Conservation (phyloP, 208 protist species). For the Crithidia bombi region DNA sequence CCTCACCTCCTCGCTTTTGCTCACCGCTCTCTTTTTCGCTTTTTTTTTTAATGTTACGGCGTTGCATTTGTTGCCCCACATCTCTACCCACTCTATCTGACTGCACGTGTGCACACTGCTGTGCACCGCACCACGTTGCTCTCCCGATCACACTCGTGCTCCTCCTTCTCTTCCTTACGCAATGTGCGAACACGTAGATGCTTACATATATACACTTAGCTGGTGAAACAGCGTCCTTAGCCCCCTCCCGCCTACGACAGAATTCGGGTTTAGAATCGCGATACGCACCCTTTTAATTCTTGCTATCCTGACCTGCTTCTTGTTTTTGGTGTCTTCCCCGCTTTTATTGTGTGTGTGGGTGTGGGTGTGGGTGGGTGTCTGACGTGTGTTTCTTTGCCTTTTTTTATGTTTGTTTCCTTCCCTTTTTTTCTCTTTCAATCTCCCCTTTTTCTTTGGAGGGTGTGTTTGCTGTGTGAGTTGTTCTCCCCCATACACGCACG, state of each 20-base stretch:
- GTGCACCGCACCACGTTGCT: too few relatives aligned
- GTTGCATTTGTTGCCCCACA: not conserved
- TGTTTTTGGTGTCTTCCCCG: not conserved
- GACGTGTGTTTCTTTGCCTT: not conserved
- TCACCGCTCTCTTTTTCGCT: too few relatives aligned
- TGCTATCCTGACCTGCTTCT: not conserved
- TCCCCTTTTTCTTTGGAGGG: not conserved
- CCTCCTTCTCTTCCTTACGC: too few relatives aligned
- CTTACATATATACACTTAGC: too few relatives aligned
- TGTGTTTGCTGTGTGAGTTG: not conserved
- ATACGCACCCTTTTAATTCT: not conserved
- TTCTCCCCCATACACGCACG: not conserved
- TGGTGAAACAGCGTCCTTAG: too few relatives aligned
- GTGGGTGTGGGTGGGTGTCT: not conserved
- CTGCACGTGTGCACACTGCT: not conserved
- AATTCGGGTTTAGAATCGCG: not conserved
- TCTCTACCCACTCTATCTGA: not conserved
- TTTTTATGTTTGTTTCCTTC: not conserved
- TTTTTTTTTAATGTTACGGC: slow-evolving; percentile 4
- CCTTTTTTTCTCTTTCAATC: not conserved
- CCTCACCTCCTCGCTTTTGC: too few relatives aligned
- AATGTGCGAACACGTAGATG: too few relatives aligned
- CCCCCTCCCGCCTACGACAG: too few relatives aligned
- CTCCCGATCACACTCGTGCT: too few relatives aligned
- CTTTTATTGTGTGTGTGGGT: slow-evolving; percentile 6